phyloP scores from a whole-genome alignment of 2,329 filamentous ascomycete genomes.

The Fusarium cyanostomum region DNA sequence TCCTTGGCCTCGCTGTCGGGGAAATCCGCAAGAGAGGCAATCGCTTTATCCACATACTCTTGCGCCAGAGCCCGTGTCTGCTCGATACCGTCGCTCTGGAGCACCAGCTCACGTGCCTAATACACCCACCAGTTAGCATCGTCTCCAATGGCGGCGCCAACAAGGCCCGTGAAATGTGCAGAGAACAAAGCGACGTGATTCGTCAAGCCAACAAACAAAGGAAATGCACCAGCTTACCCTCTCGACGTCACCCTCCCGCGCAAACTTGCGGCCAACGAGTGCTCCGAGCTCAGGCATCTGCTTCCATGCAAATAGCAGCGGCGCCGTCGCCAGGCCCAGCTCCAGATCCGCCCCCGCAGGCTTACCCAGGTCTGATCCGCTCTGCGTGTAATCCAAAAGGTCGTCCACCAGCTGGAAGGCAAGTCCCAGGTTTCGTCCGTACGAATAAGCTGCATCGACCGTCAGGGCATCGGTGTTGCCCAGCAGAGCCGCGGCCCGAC shows the following conservation, averaged over 20 bases:
- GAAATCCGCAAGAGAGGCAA: conserved; percentile 83
- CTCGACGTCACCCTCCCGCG: conserved; percentile 81
- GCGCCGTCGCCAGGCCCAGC: conserved; percentile 91
- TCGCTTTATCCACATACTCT: conserved; percentile 89
- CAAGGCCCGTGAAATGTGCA: neutral
- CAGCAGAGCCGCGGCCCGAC: conserved; percentile 86
- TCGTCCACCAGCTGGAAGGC: conserved; percentile 98
- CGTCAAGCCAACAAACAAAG: conserved; percentile 2
- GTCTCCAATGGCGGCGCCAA: conserved; percentile 12
- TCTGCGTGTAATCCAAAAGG: conserved; percentile 95
- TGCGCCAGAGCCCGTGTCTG: conserved; percentile 91
- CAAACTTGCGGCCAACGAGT: conserved; percentile 92
- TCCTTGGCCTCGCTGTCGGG: conserved; percentile 95
- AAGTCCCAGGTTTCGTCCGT: conserved; percentile 91
- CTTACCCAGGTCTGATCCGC: conserved; percentile 86
- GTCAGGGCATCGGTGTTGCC: conserved; percentile 80
- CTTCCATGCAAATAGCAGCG: conserved; percentile 95
- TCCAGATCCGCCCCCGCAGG: conserved; percentile 94
- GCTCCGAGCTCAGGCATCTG: conserved; percentile 83
- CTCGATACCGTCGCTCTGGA: conserved; percentile 85
- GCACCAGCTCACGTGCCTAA: conserved; percentile 87
- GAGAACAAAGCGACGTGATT: conserved; percentile 24
- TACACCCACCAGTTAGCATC: conserved; percentile 34
- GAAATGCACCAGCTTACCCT: conserved; percentile 67
- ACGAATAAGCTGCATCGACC: conserved; percentile 89